Percentiles rank a stretch among this genome's conserved stretches.
Conservation (phyloP, 768 basidiomycete species). For the Tylopilus sp. region DNA sequence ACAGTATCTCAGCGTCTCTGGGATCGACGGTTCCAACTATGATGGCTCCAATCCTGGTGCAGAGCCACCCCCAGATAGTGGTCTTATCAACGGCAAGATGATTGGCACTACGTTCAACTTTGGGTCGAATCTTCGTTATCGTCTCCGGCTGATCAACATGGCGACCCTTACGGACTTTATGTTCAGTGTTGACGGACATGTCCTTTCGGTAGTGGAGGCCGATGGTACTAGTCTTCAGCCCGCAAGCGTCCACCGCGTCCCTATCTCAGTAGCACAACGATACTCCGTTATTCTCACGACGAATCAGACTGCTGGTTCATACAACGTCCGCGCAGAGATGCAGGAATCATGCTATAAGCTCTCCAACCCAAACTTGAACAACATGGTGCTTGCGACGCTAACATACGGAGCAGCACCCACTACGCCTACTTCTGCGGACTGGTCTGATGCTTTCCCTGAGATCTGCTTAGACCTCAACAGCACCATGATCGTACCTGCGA, state of each 20-base stretch:
- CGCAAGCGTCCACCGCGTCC: conserved; percentile 36
- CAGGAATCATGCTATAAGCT: conserved; percentile 33
- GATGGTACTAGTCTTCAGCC: conserved; percentile 45
- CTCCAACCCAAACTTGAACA: conserved; percentile 25
- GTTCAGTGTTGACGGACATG: conserved; percentile 46
- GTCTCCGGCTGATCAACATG: conserved; percentile 46
- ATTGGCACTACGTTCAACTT: conserved; percentile 29
- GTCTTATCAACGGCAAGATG: conserved; percentile 34
- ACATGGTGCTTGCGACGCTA: conserved; percentile 28
- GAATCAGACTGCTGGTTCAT: conserved; percentile 35
- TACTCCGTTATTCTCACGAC: conserved; percentile 46
- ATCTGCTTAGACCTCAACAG: conserved; percentile 26
- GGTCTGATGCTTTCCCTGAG: conserved; percentile 25
- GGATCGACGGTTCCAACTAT: conserved; percentile 28
- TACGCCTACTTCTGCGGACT: conserved; percentile 24
- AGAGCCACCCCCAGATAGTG: conserved; percentile 38
- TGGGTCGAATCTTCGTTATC: conserved; percentile 37
- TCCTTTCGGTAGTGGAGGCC: conserved; percentile 45
- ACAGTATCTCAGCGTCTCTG: conserved; percentile 29
- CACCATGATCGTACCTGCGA: conserved; percentile 28
- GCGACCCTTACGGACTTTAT: conserved; percentile 45
- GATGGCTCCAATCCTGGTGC: conserved; percentile 30
- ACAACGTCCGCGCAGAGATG: conserved; percentile 38
- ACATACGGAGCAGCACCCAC: conserved; percentile 26
- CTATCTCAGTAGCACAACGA: conserved; percentile 46